Evolutionary conservation across 768 basidiomycete genomes (phyloP).

Genomic region (Suillus occidentalis): DNA sequence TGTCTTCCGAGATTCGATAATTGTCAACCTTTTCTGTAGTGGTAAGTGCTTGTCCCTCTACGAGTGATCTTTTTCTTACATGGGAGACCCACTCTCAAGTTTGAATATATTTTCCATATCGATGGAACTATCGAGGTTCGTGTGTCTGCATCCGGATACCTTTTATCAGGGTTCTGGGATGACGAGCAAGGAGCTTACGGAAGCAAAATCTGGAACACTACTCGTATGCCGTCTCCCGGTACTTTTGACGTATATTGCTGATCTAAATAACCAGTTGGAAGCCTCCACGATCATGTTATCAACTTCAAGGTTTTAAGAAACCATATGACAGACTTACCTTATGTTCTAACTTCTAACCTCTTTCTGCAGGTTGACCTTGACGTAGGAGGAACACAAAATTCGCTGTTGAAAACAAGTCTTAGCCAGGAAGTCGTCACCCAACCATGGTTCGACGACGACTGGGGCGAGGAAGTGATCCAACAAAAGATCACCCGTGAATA

Average conservation of each 20-base stretch:
- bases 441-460: slow-evolving; percentile 60
- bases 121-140: slow-evolving; percentile 70
- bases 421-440: slow-evolving; percentile 47
- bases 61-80: not conserved
- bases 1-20: not conserved
- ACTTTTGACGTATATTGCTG: not conserved
- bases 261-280: slow-evolving; percentile 49
- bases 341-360: slow-evolving; percentile 5
- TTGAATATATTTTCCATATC: slow-evolving; percentile 65
- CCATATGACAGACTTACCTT: not conserved
- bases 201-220: slow-evolving; percentile 52
- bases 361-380: slow-evolving; percentile 57
- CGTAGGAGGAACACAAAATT: slow-evolving; percentile 58
- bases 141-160: slow-evolving; percentile 65
- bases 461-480: slow-evolving; percentile 55
- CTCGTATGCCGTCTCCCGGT: slow-evolving; percentile 39
- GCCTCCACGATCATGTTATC: slow-evolving; percentile 67
- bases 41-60: slow-evolving; percentile 20
- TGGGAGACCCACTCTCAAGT: slow-evolving; percentile 30
- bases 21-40: slow-evolving; percentile 22
- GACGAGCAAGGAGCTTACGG: slow-evolving; percentile 51
- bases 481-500: slow-evolving; percentile 49
- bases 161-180: slow-evolving; percentile 65
- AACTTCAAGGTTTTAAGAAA: slow-evolving; percentile 48
- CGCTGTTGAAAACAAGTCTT: slow-evolving; percentile 51